Base-by-base conservation (phyloP, 495 filamentous ascomycete genomes). In the Hypoxylon crocopeplum region DNA sequence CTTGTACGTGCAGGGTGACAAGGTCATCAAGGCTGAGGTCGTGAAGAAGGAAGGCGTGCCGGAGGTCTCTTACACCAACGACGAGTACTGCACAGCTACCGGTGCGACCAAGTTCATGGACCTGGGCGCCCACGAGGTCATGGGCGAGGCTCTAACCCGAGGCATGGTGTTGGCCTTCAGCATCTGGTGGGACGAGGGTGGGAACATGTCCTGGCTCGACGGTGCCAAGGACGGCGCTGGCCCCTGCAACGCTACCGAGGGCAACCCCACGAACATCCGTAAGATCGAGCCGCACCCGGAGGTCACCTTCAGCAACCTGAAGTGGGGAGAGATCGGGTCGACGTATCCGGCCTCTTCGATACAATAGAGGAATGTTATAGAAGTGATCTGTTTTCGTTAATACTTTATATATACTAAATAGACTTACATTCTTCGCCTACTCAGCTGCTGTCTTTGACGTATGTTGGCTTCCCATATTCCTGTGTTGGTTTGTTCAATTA, bases 81-180 rank as follows among this genome's bases (percentile, higher is more conserved):
- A 79, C 20, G 69, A 72, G 1, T 89, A 76, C 76, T 91, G 88
- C 79, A 59, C 66, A 3, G 74, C 79, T 3, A 82, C 82, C 36
- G 83, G 84, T 53, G 63, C 74, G 20, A 72, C 77, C 33, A 66
- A 72, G 22, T 88, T 85, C 71, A 62, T 71, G 37, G 40, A 73
- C 19, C 76, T 83, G 21, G 87, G 86, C 21, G 88, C 82, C 0
- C 56, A 88, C 62, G 61, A 67, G 11, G 72, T 57, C 1, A 88
- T 92, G 79, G 80, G 87, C 21, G 70, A 79, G 29, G 81, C 79
- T 2, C 69, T 90, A 25, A 71, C 54, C 0, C 66, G 83, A 0
- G 86, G 86, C 2, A 89, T 90, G 86, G 84, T 88, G 1, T 66
- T 89, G n/a, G 76, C 80, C 1, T 80, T 89, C 60, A 81, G 77